Base-by-base conservation (phyloP, 2,329 filamentous ascomycete species). In the Xylariaceae sp. region DNA sequence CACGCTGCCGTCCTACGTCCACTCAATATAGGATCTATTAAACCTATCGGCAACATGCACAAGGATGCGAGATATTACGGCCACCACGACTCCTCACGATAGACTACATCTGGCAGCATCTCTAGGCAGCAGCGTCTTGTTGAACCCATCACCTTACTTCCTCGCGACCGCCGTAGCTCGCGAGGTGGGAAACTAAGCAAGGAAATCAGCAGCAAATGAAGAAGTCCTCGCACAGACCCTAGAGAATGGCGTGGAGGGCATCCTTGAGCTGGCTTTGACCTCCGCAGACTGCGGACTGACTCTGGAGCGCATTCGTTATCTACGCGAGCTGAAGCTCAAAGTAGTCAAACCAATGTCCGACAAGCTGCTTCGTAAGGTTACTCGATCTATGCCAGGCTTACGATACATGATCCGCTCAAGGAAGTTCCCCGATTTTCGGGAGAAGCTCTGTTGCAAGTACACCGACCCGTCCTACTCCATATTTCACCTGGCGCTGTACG, bases 11-110 rank as follows among this genome's bases (percentile, higher is more conserved):
- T 25, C 42, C 6, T 50, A 45, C 35, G 37, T 57, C 6, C 20
- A 53, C 27, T 45, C 46, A 7, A 53, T 57, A 14, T 47, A 54
- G 14, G 53, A 54, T 20, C 41, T 43, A 8, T 29, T 53, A 17
- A 55, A 52, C 42, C 19, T 48, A 17, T 42, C 53, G 3, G 50
- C 47, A 8, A 52, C 54, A 27, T 52, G 54, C 37, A 44, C 42
- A 11, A 8, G 22, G 4, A 35, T 54, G 3, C 48, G 39, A 16
- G 22, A 16, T 2, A 46, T 35, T 33, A 49, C 48, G 47, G 32
- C 23, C 1, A n/a, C 23, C 6, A 43, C 43, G 2, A 37, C 32
- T 2, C 48, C 55, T 1, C 44, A 49, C 11, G 37, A 35, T 2
- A 50, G 54, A 17, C 25, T 56, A 14, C 46, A 35, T 4, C 49